Conservation (phyloP, 2,329 filamentous ascomycete genomes). For the Trichoderma sp. region DNA sequence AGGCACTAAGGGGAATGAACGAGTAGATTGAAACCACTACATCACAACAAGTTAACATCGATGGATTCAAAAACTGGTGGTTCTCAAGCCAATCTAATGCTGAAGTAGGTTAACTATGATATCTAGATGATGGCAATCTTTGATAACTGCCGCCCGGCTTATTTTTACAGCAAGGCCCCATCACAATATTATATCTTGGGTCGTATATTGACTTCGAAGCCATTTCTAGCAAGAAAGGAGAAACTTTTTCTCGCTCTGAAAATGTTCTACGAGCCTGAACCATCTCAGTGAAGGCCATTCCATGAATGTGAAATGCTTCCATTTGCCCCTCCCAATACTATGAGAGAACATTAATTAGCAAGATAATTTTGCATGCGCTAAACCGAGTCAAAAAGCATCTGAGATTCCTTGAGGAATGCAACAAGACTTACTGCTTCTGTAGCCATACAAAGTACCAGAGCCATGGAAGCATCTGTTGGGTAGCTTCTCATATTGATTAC, state of each 20-base stretch:
- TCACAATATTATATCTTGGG: not conserved
- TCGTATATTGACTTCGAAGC: not conserved
- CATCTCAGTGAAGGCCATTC: not conserved
- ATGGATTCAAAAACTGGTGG: not conserved
- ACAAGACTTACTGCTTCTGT: not conserved
- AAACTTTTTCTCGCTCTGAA: not conserved
- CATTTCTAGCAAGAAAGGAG: not conserved
- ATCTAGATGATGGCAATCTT: not conserved
- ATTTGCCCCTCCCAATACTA: not conserved
- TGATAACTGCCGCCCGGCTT: not conserved
- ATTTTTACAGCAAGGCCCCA: not conserved
- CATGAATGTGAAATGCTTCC: not conserved
- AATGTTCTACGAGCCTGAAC: not conserved
- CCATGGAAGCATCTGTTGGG: not conserved
- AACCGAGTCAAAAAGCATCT: not conserved
- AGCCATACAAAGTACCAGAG: not conserved
- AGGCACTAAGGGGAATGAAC: not conserved
- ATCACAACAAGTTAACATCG: not conserved
- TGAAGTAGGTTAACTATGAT: not conserved
- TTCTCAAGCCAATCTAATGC: not conserved
- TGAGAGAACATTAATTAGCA: not conserved
- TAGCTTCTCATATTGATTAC: not conserved
- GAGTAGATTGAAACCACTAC: not conserved
- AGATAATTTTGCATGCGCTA: not conserved
- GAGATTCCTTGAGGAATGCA: not conserved